phyloP scores from a whole-genome alignment of 1,139 yeast genomes.

The Hyphopichia pseudoburtonii region DNA sequence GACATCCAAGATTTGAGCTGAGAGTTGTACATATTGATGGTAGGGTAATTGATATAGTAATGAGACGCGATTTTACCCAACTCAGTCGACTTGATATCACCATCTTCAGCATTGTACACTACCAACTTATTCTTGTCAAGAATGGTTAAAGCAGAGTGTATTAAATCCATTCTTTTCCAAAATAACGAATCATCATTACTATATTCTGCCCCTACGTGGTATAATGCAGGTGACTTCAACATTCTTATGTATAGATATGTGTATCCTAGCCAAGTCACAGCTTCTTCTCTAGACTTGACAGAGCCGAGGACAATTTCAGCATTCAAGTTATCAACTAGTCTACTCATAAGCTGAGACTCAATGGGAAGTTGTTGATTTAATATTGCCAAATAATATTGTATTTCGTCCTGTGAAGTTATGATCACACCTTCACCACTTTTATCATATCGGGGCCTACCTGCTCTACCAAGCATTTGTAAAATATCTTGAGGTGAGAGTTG shows the following conservation, averaged over 20 bases:
- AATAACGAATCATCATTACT: conserved; percentile 47
- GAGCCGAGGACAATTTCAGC: conserved; percentile 86
- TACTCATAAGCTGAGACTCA: conserved; percentile 79
- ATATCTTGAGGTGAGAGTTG: conserved; percentile 93
- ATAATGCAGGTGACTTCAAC: conserved; percentile 69
- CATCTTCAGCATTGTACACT: conserved; percentile 54
- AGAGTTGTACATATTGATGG: conserved; percentile 63
- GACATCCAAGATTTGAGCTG: conserved; percentile 64
- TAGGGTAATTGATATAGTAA: conserved; percentile 75
- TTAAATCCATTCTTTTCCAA: conserved; percentile 42
- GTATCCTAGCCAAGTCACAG: conserved; percentile 73
- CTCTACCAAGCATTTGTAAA: conserved; percentile 94
- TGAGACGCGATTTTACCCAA: conserved; percentile 85
- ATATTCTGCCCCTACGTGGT: conserved; percentile 72
- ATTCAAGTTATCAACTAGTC: conserved; percentile 71
- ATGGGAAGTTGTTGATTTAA: conserved; percentile 89
- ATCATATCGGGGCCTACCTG: conserved; percentile 96
- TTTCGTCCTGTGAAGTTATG: conserved; percentile 81
- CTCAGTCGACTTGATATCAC: conserved; percentile 58
- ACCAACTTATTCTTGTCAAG: conserved; percentile 58
- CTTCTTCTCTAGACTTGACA: conserved; percentile 61
- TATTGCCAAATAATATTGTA: conserved; percentile 85
- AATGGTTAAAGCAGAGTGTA: conserved; percentile 70
- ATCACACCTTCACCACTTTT: conserved; percentile 92
- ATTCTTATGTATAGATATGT: conserved; percentile 82